Evolutionary conservation across 2,329 filamentous ascomycete genomes (phyloP), one percentile per base, ranked within the genome.

Genomic region (Golovinomyces cichoracearum): DNA sequence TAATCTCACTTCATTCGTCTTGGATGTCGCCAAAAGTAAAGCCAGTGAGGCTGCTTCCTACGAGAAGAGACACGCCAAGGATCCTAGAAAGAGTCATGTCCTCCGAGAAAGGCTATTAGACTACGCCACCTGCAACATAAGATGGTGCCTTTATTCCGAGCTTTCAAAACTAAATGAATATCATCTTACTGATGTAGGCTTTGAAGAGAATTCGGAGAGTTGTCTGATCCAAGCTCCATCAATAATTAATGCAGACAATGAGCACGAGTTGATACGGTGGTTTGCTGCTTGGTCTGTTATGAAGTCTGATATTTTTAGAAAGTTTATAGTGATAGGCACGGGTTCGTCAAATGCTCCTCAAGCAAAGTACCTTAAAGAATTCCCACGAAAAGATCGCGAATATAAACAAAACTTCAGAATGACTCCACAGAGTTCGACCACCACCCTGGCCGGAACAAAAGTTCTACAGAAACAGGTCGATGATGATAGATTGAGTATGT

Each of bases 231-330:
- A 66, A 56, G 69, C 68, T 0, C 66, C 67, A 13, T 55, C 62
- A 3, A 58, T 53, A 1, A 70, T 78, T 42, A 68, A 75, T 49
- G 63, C 66, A 0, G 71, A 72, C 49, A 73, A 78, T 51, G 75
- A 79, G 56, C 70, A 76, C 55, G 74, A 69, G 50, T 61, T 79
- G 25, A 66, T 78, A 9, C 73, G 76, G 52, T 77, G 72, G 69
- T 78, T 76, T 57, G 72, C 70, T 1, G 71, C 65, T 59, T 78
- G 74, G 74, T 64, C 72, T 0, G 61, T 65, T 27, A 51, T 59
- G 49, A 66, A 68, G 26, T 56, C 73, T 31, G 67, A 74, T 50
- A 60, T 61, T 37, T 72, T 68, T 54, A 67, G 72, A 27, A 68
- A 66, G 33, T 77, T 78, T 53, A 62, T 64, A 17, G 68, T 78